These are phyloP conservation scores for Pseudoturritis turrita DNA, from an alignment of 345 rosid species.

Conservation along the genomic window DNA sequence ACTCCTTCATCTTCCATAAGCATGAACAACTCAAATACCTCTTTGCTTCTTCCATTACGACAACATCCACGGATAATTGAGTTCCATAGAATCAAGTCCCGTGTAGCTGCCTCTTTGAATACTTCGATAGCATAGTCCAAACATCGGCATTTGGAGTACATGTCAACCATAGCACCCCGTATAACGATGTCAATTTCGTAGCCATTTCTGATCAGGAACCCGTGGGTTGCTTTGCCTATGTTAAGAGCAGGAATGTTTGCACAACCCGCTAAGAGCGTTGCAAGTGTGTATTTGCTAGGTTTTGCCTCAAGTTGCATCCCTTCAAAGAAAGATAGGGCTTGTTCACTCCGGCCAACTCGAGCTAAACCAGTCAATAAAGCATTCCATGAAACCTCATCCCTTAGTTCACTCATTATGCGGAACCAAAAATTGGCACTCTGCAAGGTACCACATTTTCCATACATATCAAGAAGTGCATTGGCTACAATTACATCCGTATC, in stretches of 20 bases:
- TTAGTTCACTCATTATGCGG: slow-evolving; percentile 53
- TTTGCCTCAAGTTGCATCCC: slow-evolving; percentile 64
- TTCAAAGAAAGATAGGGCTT: slow-evolving; percentile 51
- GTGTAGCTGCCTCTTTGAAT: slow-evolving; percentile 45
- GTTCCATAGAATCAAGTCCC: slow-evolving; percentile 72
- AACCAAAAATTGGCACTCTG: slow-evolving; percentile 45
- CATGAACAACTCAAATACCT: slow-evolving; percentile 46
- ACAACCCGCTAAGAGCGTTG: slow-evolving; percentile 68
- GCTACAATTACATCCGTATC: slow-evolving; percentile 47
- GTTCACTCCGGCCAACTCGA: slow-evolving; percentile 53
- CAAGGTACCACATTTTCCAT: slow-evolving; percentile 31
- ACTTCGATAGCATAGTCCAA: slow-evolving; percentile 50
- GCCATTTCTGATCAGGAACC: slow-evolving; percentile 63
- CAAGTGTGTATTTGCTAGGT: slow-evolving; percentile 61
- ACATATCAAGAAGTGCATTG: slow-evolving; percentile 75
- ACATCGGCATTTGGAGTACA: slow-evolving; percentile 66
- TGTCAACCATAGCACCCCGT: slow-evolving; percentile 66
- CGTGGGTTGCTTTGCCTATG: slow-evolving; percentile 71
- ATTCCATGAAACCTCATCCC: slow-evolving; percentile 82
- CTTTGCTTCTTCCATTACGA: slow-evolving; percentile 54
- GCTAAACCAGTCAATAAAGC: slow-evolving; percentile 65
- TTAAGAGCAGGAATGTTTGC: slow-evolving; percentile 56
- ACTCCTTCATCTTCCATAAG: slow-evolving; percentile 61
- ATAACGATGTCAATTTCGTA: slow-evolving; percentile 52
- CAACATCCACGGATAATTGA: slow-evolving; percentile 63